phyloP scores from a whole-genome alignment of 2,329 filamentous ascomycete genomes.

The Claviceps africana region DNA sequence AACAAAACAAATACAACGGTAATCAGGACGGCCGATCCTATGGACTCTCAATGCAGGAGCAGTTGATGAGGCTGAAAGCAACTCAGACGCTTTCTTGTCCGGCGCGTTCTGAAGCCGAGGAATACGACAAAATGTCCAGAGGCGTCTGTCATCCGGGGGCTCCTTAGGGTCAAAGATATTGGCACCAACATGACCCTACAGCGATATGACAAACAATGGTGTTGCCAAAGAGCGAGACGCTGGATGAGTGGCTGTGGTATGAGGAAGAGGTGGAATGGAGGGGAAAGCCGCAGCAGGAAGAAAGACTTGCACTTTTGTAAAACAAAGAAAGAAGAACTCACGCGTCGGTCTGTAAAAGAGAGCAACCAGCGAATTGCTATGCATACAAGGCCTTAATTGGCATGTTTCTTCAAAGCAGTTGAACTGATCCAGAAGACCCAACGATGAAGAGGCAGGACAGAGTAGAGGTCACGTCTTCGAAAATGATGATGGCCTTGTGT shows the following conservation, averaged over 20 bases:
- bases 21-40: background rate
- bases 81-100: background rate
- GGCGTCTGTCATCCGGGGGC: background rate
- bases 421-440: slow-evolving; percentile 2
- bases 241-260: slow-evolving; percentile 4
- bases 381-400: slow-evolving; percentile 21
- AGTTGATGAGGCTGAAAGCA: background rate
- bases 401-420: slow-evolving; percentile 10
- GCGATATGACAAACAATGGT: slow-evolving; percentile 6
- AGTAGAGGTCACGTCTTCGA: slow-evolving; percentile 3
- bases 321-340: slow-evolving; percentile 15
- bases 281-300: background rate
- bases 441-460: slow-evolving; percentile 6
- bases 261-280: background rate
- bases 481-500: slow-evolving; percentile 6
- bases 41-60: background rate
- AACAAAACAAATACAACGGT: background rate
- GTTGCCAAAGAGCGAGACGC: slow-evolving; percentile 4
- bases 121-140: background rate
- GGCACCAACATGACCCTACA: slow-evolving; percentile 6
- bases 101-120: background rate
- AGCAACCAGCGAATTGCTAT: slow-evolving; percentile 24
- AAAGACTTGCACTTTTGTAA: background rate
- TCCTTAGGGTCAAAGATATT: slow-evolving; percentile 4
- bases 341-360: slow-evolving; percentile 14